Percentiles rank a stretch among this genome's conserved stretches.
phyloP scores from a whole-genome alignment of 176 grass and related monocot genomes.

The Carex kokanica region DNA sequence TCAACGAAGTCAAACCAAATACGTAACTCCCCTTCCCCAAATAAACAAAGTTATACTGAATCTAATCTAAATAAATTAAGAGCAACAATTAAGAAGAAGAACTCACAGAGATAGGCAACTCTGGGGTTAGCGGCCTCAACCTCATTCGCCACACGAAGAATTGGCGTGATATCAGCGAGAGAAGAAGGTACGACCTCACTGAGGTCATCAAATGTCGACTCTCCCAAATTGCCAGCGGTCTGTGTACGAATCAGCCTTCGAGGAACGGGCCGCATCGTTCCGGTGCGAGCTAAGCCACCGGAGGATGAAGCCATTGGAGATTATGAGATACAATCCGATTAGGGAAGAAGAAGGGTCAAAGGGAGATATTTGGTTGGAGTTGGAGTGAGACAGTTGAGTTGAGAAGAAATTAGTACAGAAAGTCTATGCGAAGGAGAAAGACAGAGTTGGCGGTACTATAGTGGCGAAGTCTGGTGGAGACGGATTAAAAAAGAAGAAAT shows the following conservation, averaged over 20 bases:
- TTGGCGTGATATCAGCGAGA: conserved; percentile 74
- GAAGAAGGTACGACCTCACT: conserved; percentile 94
- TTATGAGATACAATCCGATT: neutral
- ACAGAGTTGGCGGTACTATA: conserved; percentile 17
- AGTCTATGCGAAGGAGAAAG: neutral
- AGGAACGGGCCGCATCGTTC: conserved; percentile 33
- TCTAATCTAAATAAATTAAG: conserved; percentile 4
- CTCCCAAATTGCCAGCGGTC: conserved; percentile 72
- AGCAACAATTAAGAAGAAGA: neutral
- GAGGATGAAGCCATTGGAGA: conserved; percentile 45
- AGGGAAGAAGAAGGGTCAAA: neutral
- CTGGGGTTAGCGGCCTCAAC: conserved; percentile 55
- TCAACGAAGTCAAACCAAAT: too few relatives aligned
- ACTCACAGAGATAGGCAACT: conserved; percentile 92
- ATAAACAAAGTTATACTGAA: too few relatives aligned
- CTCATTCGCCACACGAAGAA: conserved; percentile 93
- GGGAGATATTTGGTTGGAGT: neutral
- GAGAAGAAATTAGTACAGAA: neutral
- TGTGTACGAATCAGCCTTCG: conserved; percentile 59
- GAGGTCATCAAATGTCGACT: conserved; percentile 56
- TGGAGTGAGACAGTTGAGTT: neutral
- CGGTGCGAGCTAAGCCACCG: conserved; percentile 34
- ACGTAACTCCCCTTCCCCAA: too few relatives aligned
- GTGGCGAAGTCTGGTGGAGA: neutral
- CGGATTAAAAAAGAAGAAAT: neutral